Percentiles rank a stretch among this genome's conserved stretches.
Evolutionary conservation across 2,329 filamentous ascomycete species (phyloP).

Genomic region (Exophiala dermatitidis): DNA sequence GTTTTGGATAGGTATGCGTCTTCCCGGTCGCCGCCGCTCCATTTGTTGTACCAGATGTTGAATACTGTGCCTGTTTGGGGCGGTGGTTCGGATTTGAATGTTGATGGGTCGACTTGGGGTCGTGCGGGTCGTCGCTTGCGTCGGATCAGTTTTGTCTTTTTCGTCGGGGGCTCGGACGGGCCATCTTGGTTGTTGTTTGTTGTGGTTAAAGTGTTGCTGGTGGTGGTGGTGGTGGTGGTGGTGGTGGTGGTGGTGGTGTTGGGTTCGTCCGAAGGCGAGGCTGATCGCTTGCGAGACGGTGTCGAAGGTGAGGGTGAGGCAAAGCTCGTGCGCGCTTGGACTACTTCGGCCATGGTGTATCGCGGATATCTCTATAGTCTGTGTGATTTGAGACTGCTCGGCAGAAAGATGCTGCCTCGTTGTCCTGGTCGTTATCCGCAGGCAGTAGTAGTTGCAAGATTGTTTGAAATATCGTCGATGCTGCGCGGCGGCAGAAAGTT

Average conservation of each 20-base stretch:
- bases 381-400: too few relatives aligned
- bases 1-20: conserved; percentile 82
- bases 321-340: conserved; percentile 18
- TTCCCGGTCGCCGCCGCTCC: conserved; percentile 90
- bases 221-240: conserved; percentile 4
- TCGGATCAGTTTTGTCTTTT: conserved; percentile 82
- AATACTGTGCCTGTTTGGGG: conserved; percentile 91
- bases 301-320: conserved; percentile 14
- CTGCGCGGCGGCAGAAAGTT: neutral
- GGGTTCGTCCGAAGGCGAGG: conserved; percentile 14
- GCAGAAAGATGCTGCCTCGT: neutral
- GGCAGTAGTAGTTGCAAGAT: neutral
- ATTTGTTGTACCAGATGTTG: conserved; percentile 99
- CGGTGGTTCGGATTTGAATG: conserved; percentile 67
- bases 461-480: conserved; percentile 8
- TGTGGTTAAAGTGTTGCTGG: conserved; percentile 20
- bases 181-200: conserved; percentile 15
- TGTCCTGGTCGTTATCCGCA: neutral
- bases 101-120: conserved; percentile 79
- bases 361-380: too few relatives aligned
- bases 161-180: conserved; percentile 30
- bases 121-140: conserved; percentile 85
- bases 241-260: conserved; percentile 6
- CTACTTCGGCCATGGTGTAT: conserved; percentile 25
- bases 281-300: conserved; percentile 27